Evolutionary conservation across 2,329 filamentous ascomycete genomes (phyloP).

Genomic region (Fusarium citri): DNA sequence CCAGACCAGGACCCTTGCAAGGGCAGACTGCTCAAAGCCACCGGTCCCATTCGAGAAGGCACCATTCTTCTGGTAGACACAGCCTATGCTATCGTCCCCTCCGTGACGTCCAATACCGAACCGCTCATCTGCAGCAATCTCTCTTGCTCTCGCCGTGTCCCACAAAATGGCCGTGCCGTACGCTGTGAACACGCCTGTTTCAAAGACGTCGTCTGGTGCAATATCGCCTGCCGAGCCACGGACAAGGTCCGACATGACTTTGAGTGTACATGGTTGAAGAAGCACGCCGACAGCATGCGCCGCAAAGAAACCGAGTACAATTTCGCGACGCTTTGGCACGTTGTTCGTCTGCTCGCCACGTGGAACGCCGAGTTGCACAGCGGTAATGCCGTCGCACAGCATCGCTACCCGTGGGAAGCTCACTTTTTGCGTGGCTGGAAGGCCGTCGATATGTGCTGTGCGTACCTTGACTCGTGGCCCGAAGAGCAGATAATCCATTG

Average conservation of each 20-base stretch:
- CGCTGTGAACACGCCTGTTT: conserved; percentile 38
- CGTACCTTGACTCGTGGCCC: conserved; percentile 48
- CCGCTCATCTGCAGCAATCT: conserved; percentile 47
- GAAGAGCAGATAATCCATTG: conserved; percentile 43
- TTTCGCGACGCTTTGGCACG: conserved; percentile 47
- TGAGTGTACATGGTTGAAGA: conserved; percentile 46
- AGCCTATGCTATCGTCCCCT: conserved; percentile 47
- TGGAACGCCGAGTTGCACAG: conserved; percentile 36
- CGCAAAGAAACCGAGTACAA: conserved; percentile 42
- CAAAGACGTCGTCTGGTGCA: conserved; percentile 46
- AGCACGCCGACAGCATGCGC: conserved; percentile 28
- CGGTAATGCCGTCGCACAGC: not conserved
- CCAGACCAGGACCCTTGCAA: conserved; percentile 44
- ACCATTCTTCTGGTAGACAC: conserved; percentile 46
- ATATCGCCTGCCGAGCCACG: conserved; percentile 32
- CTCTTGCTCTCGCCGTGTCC: conserved; percentile 39
- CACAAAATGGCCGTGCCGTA: conserved; percentile 14
- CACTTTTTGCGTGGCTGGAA: conserved; percentile 45
- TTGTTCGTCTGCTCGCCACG: conserved; percentile 46
- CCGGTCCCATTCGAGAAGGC: conserved; percentile 39
- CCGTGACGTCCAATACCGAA: conserved; percentile 31
- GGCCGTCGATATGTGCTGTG: conserved; percentile 43
- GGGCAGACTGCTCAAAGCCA: conserved; percentile 44
- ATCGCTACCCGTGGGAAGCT: conserved; percentile 17
- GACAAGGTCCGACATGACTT: conserved; percentile 42